Evolutionary conservation across 768 basidiomycete genomes (phyloP).

Genomic region (Imleria badia): DNA sequence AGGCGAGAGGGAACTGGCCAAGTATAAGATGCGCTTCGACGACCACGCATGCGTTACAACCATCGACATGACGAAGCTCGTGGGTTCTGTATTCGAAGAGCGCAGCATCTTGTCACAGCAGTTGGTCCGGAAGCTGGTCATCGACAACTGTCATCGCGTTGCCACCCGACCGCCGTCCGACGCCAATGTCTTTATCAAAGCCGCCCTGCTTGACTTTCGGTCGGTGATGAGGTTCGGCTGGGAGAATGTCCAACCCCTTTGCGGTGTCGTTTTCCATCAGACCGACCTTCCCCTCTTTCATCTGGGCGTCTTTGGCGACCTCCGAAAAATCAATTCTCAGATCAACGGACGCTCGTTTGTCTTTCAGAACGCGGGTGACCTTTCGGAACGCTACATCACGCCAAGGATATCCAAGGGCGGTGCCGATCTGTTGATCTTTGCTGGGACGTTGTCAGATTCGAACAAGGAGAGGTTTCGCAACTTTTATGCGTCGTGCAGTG

Average conservation of each 20-base stretch:
- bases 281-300: constrained; percentile 14
- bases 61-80: constrained; percentile 16
- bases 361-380: constrained; percentile 21
- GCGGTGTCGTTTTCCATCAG: constrained; percentile 21
- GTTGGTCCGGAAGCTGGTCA: constrained; percentile 22
- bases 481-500: constrained; percentile 19
- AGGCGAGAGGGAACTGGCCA: constrained; percentile 32
- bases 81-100: constrained; percentile 15
- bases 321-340: constrained; percentile 16
- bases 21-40: constrained; percentile 37
- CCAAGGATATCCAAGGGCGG: constrained; percentile 20
- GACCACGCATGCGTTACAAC: constrained; percentile 45
- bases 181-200: constrained; percentile 24
- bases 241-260: constrained; percentile 20
- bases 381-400: constrained; percentile 13
- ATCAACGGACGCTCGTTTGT: constrained; percentile 25
- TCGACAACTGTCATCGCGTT: constrained; percentile 15
- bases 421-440: constrained; percentile 27
- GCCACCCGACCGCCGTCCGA: constrained; percentile 19
- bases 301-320: constrained; percentile 15
- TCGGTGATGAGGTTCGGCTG: constrained; percentile 26
- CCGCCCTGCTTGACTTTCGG: constrained; percentile 27
- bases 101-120: constrained; percentile 24
- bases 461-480: constrained; percentile 10
- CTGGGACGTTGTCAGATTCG: constrained; percentile 6